A percentile compares a stretch with the other conserved stretches of the same genome.
These are phyloP conservation scores for Circinella minor DNA, from an alignment of 371 early-diverging fungal genomes.

Conservation along the genomic window DNA sequence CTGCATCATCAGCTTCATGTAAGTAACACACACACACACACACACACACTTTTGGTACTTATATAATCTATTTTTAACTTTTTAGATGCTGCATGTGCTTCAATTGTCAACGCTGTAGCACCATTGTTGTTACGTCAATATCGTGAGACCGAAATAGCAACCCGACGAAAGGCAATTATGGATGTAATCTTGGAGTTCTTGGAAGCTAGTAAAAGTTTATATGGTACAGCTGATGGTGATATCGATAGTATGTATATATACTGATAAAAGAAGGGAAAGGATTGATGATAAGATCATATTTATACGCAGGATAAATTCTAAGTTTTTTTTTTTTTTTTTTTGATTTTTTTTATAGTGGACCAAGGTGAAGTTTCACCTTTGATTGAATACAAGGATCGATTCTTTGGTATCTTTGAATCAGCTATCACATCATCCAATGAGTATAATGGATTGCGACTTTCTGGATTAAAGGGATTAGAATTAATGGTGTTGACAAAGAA, in stretches of 20 bases:
- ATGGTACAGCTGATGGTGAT: slow-evolving; percentile 56
- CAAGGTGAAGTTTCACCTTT: slow-evolving; percentile 59
- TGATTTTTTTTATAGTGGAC: slow-evolving; percentile 5
- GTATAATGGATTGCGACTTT: slow-evolving; percentile 70
- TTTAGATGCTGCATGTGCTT: slow-evolving; percentile 66
- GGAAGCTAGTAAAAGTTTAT: slow-evolving; percentile 62
- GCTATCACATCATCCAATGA: slow-evolving; percentile 69
- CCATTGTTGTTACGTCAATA: slow-evolving; percentile 63
- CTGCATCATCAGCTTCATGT: slow-evolving; percentile 71
- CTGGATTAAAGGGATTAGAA: slow-evolving; percentile 71
- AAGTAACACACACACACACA: slow-evolving; percentile 14
- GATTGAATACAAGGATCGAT: slow-evolving; percentile 66
- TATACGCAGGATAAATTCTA: too few species aligned
- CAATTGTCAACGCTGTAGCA: slow-evolving; percentile 56
- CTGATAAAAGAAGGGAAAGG: neutral
- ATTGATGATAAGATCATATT: too few species aligned
- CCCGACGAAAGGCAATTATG: slow-evolving; percentile 64
- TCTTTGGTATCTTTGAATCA: slow-evolving; percentile 68
- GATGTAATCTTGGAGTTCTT: slow-evolving; percentile 73
- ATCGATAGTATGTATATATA: slow-evolving; percentile 25
- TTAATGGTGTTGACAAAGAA: slow-evolving; percentile 63
- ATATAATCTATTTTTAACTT: neutral
- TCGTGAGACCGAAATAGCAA: slow-evolving; percentile 56
- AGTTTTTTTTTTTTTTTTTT: neutral
- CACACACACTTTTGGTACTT: neutral